phyloP scores from a whole-genome alignment of 2,329 filamentous ascomycete genomes.

The Stagonosporopsis chrysanthemi region DNA sequence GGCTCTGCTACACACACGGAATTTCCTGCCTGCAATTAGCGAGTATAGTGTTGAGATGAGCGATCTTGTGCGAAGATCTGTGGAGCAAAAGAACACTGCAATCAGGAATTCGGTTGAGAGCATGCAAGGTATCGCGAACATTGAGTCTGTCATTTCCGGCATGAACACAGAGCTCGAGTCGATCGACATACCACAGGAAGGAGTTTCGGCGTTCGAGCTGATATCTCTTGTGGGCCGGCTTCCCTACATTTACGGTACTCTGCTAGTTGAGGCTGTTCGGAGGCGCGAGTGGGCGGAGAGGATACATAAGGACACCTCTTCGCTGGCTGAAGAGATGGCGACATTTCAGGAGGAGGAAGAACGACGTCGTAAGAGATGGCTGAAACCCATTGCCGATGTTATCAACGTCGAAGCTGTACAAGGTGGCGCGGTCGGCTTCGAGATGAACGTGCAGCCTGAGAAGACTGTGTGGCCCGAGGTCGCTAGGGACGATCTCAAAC shows the following conservation, averaged over 20 bases:
- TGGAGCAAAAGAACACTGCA: constrained; percentile 71
- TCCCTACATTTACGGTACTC: constrained; percentile 88
- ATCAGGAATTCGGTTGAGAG: constrained; percentile 71
- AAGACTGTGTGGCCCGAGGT: constrained; percentile 83
- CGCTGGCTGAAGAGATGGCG: constrained; percentile 90
- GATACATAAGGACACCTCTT: constrained; percentile 84
- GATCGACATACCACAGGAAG: constrained; percentile 76
- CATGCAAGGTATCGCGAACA: constrained; percentile 82
- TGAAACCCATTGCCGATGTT: constrained; percentile 80
- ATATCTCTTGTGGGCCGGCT: constrained; percentile 82
- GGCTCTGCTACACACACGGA: constrained; percentile 68
- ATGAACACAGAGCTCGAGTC: constrained; percentile 76
- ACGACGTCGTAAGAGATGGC: constrained; percentile 87
- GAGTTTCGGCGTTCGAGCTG: constrained; percentile 80
- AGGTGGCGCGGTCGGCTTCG: constrained; percentile 75
- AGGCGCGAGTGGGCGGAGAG: constrained; percentile 91
- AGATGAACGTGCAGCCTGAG: constrained; percentile 83
- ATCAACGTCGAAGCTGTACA: constrained; percentile 73
- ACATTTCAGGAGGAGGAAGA: constrained; percentile 91
- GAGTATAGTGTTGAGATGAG: constrained; percentile 66
- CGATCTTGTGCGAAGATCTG: constrained; percentile 59
- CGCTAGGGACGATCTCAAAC: constrained; percentile 76
- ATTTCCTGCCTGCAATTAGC: constrained; percentile 66
- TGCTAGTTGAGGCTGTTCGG: constrained; percentile 83
- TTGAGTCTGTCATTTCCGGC: constrained; percentile 77